phyloP scores from a whole-genome alignment of 2,329 filamentous ascomycete species.

The Myriosclerotinia curreyana region DNA sequence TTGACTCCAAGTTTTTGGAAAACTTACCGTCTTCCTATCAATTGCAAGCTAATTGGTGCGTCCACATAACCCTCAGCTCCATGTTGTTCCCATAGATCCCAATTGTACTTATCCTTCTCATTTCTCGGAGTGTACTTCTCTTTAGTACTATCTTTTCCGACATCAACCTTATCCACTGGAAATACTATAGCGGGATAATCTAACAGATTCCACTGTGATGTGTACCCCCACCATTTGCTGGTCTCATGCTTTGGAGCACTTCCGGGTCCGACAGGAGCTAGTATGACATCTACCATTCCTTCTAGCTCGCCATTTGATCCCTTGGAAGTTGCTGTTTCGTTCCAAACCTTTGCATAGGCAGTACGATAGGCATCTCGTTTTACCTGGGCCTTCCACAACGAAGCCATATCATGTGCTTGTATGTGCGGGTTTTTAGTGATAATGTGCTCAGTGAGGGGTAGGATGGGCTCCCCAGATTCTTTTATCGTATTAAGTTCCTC shows the following conservation, averaged over 20 bases:
- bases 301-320: conserved; percentile 31
- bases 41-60: conserved; percentile 44
- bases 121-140: conserved; percentile 39
- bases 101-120: conserved; percentile 38
- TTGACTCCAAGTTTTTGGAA: not conserved
- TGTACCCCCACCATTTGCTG: conserved; percentile 62
- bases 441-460: conserved; percentile 58
- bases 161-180: conserved; percentile 47
- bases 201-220: conserved; percentile 64
- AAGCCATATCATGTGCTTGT: conserved; percentile 42
- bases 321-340: conserved; percentile 37
- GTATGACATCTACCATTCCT: conserved; percentile 55
- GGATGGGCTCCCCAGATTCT: conserved; percentile 54
- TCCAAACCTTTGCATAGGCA: conserved; percentile 33
- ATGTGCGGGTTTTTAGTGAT: conserved; percentile 51
- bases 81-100: conserved; percentile 40
- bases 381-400: conserved; percentile 44
- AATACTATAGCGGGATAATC: conserved; percentile 64
- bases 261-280: conserved; percentile 57
- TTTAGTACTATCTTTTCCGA: conserved; percentile 32
- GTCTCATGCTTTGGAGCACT: conserved; percentile 50
- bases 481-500: conserved; percentile 51
- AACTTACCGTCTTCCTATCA: conserved; percentile 40
- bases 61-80: conserved; percentile 42
- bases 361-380: conserved; percentile 42